These are phyloP conservation scores for Tolypocladium capitatum DNA, from an alignment of 2,329 filamentous ascomycete genomes.

Conservation along the genomic window DNA sequence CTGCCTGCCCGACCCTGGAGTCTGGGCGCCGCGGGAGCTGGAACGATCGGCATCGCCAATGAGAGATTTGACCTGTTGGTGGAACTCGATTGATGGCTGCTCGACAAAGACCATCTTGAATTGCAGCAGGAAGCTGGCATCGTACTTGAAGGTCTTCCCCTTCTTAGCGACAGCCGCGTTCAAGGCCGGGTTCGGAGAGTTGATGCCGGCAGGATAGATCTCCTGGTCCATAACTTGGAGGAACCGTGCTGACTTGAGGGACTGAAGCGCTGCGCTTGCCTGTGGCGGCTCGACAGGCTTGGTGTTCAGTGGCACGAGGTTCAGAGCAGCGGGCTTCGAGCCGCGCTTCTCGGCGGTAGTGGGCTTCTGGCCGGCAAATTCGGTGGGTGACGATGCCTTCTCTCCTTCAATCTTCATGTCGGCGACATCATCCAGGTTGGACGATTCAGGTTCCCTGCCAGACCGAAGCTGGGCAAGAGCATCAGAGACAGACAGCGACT, in stretches of 20 bases:
- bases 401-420: constrained; percentile 34
- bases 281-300: constrained; percentile 83
- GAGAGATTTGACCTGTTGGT: constrained; percentile 72
- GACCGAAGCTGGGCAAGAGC: constrained; percentile 26
- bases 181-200: constrained; percentile 80
- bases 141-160: constrained; percentile 80
- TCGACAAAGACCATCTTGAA: constrained; percentile 95
- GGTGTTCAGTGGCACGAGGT: constrained; percentile 67
- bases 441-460: constrained; percentile 25
- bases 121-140: constrained; percentile 87
- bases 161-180: constrained; percentile 72
- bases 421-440: constrained; percentile 25
- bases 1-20: constrained; percentile 38
- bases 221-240: constrained; percentile 66
- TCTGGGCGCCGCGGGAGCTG: constrained; percentile 37
- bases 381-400: constrained; percentile 28
- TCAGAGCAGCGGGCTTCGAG: constrained; percentile 73
- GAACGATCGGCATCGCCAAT: constrained; percentile 66
- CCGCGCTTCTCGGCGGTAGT: constrained; percentile 45
- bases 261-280: constrained; percentile 85
- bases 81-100: constrained; percentile 90
- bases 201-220: constrained; percentile 71
- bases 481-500: constrained; percentile 37
- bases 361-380: constrained; percentile 35
- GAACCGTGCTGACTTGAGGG: constrained; percentile 83